A percentile compares a stretch with the other conserved stretches of the same genome.
Evolutionary conservation across 169 alveolate species (phyloP).

Genomic region (Babesia gibsoni): DNA sequence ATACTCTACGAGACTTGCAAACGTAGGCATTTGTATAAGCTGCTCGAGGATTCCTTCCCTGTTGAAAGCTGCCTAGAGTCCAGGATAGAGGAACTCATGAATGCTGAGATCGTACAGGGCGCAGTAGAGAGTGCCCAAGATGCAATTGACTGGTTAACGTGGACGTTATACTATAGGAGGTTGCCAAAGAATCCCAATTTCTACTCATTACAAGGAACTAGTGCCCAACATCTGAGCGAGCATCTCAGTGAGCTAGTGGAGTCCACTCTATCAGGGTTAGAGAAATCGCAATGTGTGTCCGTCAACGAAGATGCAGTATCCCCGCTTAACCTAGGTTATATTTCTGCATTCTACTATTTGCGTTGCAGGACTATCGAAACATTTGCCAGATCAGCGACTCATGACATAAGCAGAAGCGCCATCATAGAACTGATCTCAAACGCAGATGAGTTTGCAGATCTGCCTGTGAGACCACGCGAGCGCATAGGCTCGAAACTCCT

Average conservation of each 20-base stretch:
- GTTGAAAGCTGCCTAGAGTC: slow-evolving; percentile 95
- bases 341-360: slow-evolving; percentile 76
- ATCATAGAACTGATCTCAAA: slow-evolving; percentile 41
- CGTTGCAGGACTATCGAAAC: slow-evolving; percentile 72
- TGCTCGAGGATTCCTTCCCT: slow-evolving; percentile 96
- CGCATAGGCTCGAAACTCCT: slow-evolving; percentile 61
- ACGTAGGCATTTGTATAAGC: slow-evolving; percentile 92
- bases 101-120: slow-evolving; percentile 96
- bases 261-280: slow-evolving; percentile 50
- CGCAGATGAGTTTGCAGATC: slow-evolving; percentile 68
- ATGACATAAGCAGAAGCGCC: slow-evolving; percentile 13
- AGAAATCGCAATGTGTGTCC: slow-evolving; percentile 90
- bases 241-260: slow-evolving; percentile 95
- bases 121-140: slow-evolving; percentile 94
- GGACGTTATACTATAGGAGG: slow-evolving; percentile 98
- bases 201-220: slow-evolving; percentile 92
- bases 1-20: slow-evolving; percentile 87
- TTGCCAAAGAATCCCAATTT: slow-evolving; percentile 98
- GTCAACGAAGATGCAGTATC: slow-evolving; percentile 68
- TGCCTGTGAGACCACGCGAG: slow-evolving; percentile 52
- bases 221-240: slow-evolving; percentile 91
- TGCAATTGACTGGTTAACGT: slow-evolving; percentile 98
- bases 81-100: slow-evolving; percentile 91
- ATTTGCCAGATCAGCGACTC: slow-evolving; percentile 59
- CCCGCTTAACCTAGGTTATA: slow-evolving; percentile 79